phyloP scores from a whole-genome alignment of 805 yeast genomes.

The Blastobotrys parvus region DNA sequence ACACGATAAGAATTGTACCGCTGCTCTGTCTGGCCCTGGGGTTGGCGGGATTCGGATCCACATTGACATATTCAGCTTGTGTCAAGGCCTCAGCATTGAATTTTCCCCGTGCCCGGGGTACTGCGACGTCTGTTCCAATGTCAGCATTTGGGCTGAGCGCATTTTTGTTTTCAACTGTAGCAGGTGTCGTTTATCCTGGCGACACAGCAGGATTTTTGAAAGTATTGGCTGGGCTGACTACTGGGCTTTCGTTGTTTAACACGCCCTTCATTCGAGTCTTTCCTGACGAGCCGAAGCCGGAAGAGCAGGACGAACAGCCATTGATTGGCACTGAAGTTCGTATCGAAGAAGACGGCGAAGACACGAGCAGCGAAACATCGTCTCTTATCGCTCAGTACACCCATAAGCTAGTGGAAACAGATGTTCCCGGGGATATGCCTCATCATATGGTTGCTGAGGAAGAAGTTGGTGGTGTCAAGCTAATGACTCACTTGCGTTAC shows the following conservation, averaged over 20 bases:
- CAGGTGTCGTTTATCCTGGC: slow-evolving; percentile 30
- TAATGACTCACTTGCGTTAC: slow-evolving; percentile 25
- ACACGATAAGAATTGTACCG: slow-evolving; percentile 27
- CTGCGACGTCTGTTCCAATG: slow-evolving; percentile 69
- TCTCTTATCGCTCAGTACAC: not conserved
- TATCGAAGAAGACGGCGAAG: not conserved
- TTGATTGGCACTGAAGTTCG: not conserved
- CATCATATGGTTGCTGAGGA: not conserved
- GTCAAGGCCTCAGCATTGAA: slow-evolving; percentile 65
- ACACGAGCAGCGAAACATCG: not conserved
- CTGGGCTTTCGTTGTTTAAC: slow-evolving; percentile 9
- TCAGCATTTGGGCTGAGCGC: slow-evolving; percentile 73
- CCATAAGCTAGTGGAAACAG: not conserved
- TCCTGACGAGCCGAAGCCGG: slow-evolving; percentile 2
- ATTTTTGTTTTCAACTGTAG: slow-evolving; percentile 50
- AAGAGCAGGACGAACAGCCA: not conserved
- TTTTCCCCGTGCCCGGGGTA: slow-evolving; percentile 59
- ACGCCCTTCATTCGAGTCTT: slow-evolving; percentile 15
- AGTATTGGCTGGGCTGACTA: slow-evolving; percentile 13
- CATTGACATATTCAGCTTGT: slow-evolving; percentile 53
- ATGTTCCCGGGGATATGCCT: too few relatives aligned
- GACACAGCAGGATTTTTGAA: slow-evolving; percentile 18
- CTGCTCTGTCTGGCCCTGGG: slow-evolving; percentile 33
- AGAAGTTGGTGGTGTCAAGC: slow-evolving; percentile 1
- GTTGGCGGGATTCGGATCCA: slow-evolving; percentile 58